Base-by-base conservation (phyloP, 2,329 filamentous ascomycete species). In the Bipolaris bicolor region DNA sequence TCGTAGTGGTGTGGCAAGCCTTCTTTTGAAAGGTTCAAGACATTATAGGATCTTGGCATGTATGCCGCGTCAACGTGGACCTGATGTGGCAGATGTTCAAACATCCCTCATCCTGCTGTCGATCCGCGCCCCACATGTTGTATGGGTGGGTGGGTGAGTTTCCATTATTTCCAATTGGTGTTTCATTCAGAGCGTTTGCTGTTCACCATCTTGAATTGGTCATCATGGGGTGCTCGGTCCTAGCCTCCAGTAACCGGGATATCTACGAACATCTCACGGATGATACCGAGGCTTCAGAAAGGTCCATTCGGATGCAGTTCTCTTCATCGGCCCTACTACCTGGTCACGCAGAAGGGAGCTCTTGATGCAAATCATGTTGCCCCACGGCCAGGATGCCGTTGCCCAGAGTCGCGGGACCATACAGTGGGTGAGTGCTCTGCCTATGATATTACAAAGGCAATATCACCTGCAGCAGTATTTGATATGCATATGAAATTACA, bases 401-500 rank as follows among this genome's bases (percentile, higher is more conserved):
- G 45, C 52, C 52, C 51, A 58, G 52, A 55, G 40, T 26, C 54
- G 57, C 57, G 57, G 49, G 40, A 18, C 52, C 45, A 52, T 55
- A 50, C 52, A 39, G 18, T 26, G 34, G n/a, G 43, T 44, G 53
- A 22, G 26, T 36, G 31, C 49, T 46, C 60, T 43, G 49, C 51
- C 44, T 24, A 20, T 46, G 44, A 34, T 39, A 46, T 62, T 56
- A 64, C 62, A 50, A 53, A 54, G 52, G 33, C 40, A 63, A 57
- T 63, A 62, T 66, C 16, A 31, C 31, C 31, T 33, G 44, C 50
- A 49, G 50, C 60, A 58, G 55, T 60, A 9, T 48, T 46, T 24
- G 52, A 46, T 49, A 37, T 55, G 15, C 60, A 61, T 58, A 62
- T 61, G 57, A 58, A 58, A 52, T 36, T 41, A 46, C 55, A 48